Conservation (phyloP, 2,329 filamentous ascomycete species). For the Nigrograna mackinnonii region DNA sequence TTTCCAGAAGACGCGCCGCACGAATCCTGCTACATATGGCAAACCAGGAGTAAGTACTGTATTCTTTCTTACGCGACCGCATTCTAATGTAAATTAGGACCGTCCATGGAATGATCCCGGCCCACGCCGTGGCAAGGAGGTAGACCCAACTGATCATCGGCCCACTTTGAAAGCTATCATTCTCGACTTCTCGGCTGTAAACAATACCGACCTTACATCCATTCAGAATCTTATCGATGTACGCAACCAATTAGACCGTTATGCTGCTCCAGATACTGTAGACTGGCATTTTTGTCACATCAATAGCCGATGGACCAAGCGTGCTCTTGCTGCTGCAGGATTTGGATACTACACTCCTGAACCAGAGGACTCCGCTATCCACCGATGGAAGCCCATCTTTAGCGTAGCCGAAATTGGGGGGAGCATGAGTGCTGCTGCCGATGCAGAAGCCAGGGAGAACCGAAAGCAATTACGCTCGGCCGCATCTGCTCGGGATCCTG, state of each 20-base stretch:
- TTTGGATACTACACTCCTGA: conserved; percentile 78
- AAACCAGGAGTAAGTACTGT: conserved; percentile 40
- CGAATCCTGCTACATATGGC: conserved; percentile 67
- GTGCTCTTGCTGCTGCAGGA: conserved; percentile 81
- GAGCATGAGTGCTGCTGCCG: conserved; percentile 69
- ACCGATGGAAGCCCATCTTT: conserved; percentile 91
- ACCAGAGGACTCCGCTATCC: conserved; percentile 56
- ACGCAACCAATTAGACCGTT: conserved; percentile 91
- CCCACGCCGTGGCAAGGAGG: conserved; percentile 61
- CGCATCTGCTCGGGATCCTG: conserved; percentile 44
- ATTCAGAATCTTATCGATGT: conserved; percentile 93
- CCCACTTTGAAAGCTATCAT: conserved; percentile 85
- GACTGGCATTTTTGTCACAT: conserved; percentile 96
- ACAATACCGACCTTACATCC: conserved; percentile 92
- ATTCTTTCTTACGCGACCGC: neutral
- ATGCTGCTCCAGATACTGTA: conserved; percentile 77
- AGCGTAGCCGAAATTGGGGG: conserved; percentile 89
- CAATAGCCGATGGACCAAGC: conserved; percentile 93
- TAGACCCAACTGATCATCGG: conserved; percentile 48
- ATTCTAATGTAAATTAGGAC: conserved; percentile 51
- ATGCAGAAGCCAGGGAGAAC: conserved; percentile 69
- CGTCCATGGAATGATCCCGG: conserved; percentile 96
- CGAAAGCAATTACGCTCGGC: conserved; percentile 51
- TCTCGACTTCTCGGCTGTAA: conserved; percentile 91
- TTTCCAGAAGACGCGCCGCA: conserved; percentile 71